Conservation (phyloP, 2,329 filamentous ascomycete genomes). For the Hypomyces perniciosus region DNA sequence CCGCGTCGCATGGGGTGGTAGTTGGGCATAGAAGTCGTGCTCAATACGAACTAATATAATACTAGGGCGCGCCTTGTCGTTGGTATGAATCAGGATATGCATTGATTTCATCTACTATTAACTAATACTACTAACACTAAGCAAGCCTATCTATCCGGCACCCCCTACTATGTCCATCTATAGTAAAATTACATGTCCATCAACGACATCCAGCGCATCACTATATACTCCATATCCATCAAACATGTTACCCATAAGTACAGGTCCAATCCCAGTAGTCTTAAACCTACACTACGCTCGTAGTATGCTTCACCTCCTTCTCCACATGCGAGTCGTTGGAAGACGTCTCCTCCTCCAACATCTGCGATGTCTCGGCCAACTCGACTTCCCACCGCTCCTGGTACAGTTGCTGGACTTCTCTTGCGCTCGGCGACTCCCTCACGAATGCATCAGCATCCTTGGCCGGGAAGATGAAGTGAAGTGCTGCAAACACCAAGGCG, state of each 20-base stretch:
- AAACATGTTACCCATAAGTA: conserved; percentile 21
- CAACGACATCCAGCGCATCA: no score
- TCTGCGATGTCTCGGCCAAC: conserved; percentile 12
- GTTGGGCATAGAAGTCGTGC: no score
- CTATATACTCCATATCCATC: no score
- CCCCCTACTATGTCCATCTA: no score
- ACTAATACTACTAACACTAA: no score
- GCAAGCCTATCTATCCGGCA: no score
- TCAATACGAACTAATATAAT: no score
- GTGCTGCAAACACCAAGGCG: conserved; percentile 23
- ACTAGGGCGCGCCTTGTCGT: no score
- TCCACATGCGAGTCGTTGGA: conserved; percentile 8
- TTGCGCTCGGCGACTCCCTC: conserved; percentile 16
- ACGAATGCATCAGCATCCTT: conserved; percentile 25
- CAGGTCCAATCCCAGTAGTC: background rate
- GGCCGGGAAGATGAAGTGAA: conserved; percentile 28
- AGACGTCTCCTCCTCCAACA: conserved; percentile 10
- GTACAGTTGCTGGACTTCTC: conserved; percentile 24
- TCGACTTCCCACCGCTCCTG: conserved; percentile 28
- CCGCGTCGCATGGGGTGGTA: no score
- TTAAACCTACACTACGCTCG: background rate
- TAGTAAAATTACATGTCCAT: no score
- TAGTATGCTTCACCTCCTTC: background rate
- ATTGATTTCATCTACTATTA: no score
- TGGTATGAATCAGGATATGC: no score